Base-by-base conservation (phyloP, 2,329 filamentous ascomycete species). In the Trichoderma lentiforme region DNA sequence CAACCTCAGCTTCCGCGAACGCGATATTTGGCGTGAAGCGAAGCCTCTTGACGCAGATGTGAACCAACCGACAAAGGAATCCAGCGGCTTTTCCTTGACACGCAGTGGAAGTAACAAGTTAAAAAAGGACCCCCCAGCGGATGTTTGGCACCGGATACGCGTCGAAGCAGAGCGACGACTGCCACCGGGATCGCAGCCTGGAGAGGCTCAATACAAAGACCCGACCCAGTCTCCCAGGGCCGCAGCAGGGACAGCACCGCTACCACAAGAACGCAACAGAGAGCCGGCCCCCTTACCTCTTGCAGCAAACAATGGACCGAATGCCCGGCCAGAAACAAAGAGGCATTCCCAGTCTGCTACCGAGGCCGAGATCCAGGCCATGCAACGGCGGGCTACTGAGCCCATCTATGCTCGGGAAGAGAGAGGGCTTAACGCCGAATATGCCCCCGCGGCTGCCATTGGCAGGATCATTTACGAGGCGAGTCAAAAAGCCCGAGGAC, bases 1-100 rank as follows among this genome's bases (percentile, higher is more conserved):
- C 64, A 88, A 88, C 66, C 76, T 89, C 53, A 91, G 88, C 79
- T 88, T 89, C 79, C 86, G 88, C n/a, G 88, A 90, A 74, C 85
- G 87, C 67, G 84, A 88, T 7, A 83, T 82, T 3, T 83, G 82
- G 73, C 83, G 83, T 63, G 84, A 86, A 24, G 75, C 82, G 53
- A 78, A 80, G 18, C 74, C 82, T 11, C 79, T 82, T 3, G 79
- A 76, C 30, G 78, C 76, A 4, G 75, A 76, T 18, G 68, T 74
- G 7, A 53, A 28, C n/a, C 75, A 76, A 30, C 77, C 82, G 3
- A 73, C 77, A 30, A 75, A 73, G 26, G 76, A 73, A 61, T 77
- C 83, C 6, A 79, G 80, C 32, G 79, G 81, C 51, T 81, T 83
- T 65, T 80, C 83, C 72, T 74, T 85, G 39, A 77, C 81, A 9